Base-by-base conservation (phyloP, 2,329 filamentous ascomycete species). In the Epichloe glyceriae region DNA sequence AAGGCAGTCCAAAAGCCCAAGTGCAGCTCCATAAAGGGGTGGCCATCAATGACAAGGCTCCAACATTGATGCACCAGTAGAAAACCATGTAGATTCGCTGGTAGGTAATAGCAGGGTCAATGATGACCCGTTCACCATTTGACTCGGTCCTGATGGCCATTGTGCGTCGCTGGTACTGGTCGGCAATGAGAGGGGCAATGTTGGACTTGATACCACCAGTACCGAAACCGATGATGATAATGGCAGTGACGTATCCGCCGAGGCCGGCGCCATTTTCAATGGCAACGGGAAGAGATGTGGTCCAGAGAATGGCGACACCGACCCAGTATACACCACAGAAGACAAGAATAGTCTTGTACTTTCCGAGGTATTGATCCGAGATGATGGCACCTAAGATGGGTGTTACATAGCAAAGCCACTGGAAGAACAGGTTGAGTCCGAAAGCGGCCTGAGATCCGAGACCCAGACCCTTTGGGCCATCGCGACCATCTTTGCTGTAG, bases 31-130 rank as follows among this genome's bases (percentile, higher is more conserved):
- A 87, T 75, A 61, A 80, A 82, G 79, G 79, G 0, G 81, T 87
- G 6, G 77, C 80, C 57, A 88, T 74, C 50, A 79, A 70, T 0
- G 79, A 85, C 6, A 89, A 70, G 2, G 81, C 78, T n/a, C 84
- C 85, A 15, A 88, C 57, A 65, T 88, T 88, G 61, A 88, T 86
- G 66, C 79, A 83, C 63, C 75, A 73, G 67, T 87, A 87, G 69
- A 86, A 87, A 61, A 86, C 76, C 80, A 81, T 85, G 71, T 85
- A 86, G 54, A 86, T 80, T 46, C 80, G 73, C 59, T 83, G 78
- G 54, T 82, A 76, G 1, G 83, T 86, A 50, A 85, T 70, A 39
- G 76, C 72, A 0, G 82, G 82, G 57, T 86, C 82, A 26, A 85
- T 75, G 55, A 87, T 73, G 50, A 86, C 79, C 70, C 73, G 70